Conservation (phyloP, 2,329 filamentous ascomycete species). For the Hirsutella rhossiliensis region DNA sequence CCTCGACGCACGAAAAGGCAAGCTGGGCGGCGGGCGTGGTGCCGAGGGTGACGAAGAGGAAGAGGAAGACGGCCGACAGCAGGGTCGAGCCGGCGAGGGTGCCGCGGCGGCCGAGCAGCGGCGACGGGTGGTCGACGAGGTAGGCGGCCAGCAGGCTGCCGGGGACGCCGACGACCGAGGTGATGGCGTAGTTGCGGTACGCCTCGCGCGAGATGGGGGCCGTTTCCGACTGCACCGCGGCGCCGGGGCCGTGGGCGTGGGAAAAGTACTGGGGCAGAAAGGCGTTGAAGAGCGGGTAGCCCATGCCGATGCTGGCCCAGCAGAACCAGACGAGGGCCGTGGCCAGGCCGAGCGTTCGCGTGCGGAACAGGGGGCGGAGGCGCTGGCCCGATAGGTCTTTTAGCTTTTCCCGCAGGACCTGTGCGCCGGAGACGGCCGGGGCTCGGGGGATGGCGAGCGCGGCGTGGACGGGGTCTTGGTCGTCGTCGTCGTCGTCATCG, state of each 20-base stretch:
- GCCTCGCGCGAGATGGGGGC: conserved; percentile 32
- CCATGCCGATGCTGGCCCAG: conserved; percentile 76
- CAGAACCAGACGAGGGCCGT: conserved; percentile 59
- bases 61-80: conserved; percentile 56
- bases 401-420: conserved; percentile 47
- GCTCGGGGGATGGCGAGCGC: conserved; percentile 10
- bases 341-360: conserved; percentile 35
- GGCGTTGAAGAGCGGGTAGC: conserved; percentile 78
- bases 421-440: neutral
- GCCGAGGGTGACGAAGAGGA: conserved; percentile 51
- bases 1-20: conserved; percentile 53
- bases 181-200: conserved; percentile 77
- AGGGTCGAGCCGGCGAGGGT: conserved; percentile 59
- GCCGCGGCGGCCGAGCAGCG: conserved; percentile 55
- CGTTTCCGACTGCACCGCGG: conserved; percentile 16
- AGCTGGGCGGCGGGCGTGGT: conserved; percentile 46
- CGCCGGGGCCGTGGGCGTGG: conserved; percentile 31
- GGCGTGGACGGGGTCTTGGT: neutral
- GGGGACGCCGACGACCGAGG: conserved; percentile 63
- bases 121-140: conserved; percentile 52
- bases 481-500: neutral
- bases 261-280: conserved; percentile 82
- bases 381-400: conserved; percentile 55
- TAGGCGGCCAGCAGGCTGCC: conserved; percentile 65
- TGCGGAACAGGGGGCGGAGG: conserved; percentile 53